phyloP scores from a whole-genome alignment of 2,329 filamentous ascomycete genomes.

The Calycina marina region DNA sequence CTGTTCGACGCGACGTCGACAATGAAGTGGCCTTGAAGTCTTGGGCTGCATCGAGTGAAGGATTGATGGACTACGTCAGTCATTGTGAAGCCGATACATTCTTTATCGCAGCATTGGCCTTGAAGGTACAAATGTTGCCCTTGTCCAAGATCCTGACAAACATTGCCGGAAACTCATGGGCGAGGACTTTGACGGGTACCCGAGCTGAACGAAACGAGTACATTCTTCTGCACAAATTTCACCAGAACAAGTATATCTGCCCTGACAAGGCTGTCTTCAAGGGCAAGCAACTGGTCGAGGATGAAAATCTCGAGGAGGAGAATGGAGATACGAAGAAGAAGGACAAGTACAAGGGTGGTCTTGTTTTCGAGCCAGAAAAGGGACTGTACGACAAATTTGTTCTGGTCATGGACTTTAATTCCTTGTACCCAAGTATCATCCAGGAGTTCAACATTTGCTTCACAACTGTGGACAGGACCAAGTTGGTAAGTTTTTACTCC shows the following conservation, averaged over 20 bases:
- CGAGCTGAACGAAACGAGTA: conserved; percentile 97
- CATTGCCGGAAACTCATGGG: conserved; percentile 95
- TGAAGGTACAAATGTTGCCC: conserved; percentile 82
- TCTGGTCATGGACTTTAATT: conserved; percentile 99
- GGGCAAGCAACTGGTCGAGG: conserved; percentile 56
- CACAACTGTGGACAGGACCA: conserved; percentile 76
- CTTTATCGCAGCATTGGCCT: conserved; percentile 80
- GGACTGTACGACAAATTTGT: conserved; percentile 97
- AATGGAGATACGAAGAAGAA: conserved; percentile 80
- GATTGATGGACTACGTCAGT: conserved; percentile 82
- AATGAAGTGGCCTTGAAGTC: conserved; percentile 75
- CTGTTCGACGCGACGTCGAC: conserved; percentile 63
- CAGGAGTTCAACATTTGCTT: conserved; percentile 99
- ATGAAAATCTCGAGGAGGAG: conserved; percentile 56
- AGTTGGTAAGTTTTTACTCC: conserved; percentile 39
- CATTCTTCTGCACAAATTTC: conserved; percentile 94
- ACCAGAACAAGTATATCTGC: conserved; percentile 94
- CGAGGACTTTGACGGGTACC: conserved; percentile 85
- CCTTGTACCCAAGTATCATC: conserved; percentile 98
- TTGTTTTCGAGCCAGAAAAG: conserved; percentile 96
- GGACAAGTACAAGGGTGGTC: conserved; percentile 96
- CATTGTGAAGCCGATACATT: conserved; percentile 94
- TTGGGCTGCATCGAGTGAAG: conserved; percentile 72
- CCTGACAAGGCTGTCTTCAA: conserved; percentile 85
- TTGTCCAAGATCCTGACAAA: conserved; percentile 93